Conservation (phyloP, 768 basidiomycete genomes). For the Mycena alexandri region DNA sequence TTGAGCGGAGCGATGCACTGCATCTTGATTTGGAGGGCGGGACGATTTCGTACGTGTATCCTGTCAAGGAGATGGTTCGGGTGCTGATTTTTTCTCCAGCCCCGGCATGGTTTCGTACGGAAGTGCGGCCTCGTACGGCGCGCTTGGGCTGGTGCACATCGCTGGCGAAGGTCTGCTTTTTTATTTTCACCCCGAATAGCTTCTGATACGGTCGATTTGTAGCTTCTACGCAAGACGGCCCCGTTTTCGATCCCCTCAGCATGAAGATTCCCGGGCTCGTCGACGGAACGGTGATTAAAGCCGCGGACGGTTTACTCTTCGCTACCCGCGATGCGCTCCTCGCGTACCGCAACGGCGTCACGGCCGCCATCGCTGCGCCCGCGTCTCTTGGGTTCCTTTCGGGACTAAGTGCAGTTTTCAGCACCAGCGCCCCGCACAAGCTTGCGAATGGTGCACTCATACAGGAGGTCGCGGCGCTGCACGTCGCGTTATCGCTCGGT, state of each 20-base stretch:
- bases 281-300: conserved; percentile 62
- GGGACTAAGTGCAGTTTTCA: conserved; percentile 76
- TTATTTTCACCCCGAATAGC: conserved; percentile 42
- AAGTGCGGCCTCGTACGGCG: no score
- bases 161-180: conserved; percentile 70
- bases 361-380: conserved; percentile 76
- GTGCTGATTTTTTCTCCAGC: conserved; percentile 11
- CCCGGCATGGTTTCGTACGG: conserved; percentile 32
- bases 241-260: conserved; percentile 64
- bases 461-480: conserved; percentile 73
- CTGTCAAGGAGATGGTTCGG: no score
- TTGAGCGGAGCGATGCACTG: conserved; percentile 5
- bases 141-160: conserved; percentile 41
- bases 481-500: conserved; percentile 59
- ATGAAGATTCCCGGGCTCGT: conserved; percentile 47
- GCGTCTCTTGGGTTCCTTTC: conserved; percentile 64
- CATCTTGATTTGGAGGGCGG: conserved; percentile 35
- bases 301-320: conserved; percentile 74
- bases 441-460: conserved; percentile 74
- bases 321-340: conserved; percentile 36
- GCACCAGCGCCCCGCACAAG: conserved; percentile 69
- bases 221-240: conserved; percentile 78
- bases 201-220: conserved; percentile 38
- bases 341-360: conserved; percentile 82
- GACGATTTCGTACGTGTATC: conserved; percentile 23